Percentiles rank a stretch among this genome's conserved stretches.
Evolutionary conservation across 257 asterid genomes (phyloP).

Genomic region (Ocimum tenuiflorum): DNA sequence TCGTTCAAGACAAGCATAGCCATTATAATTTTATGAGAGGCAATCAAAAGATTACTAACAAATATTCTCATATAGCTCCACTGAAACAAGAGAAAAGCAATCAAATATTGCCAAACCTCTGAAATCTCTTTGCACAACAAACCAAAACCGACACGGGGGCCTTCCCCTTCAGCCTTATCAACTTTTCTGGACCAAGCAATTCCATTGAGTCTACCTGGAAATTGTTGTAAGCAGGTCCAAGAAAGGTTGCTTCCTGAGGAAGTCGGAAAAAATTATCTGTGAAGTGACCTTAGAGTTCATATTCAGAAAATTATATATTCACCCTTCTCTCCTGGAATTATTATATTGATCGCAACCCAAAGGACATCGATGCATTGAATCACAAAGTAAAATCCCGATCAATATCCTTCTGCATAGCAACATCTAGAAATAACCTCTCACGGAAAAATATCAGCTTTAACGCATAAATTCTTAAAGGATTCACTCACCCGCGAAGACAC

Average conservation of each 20-base stretch:
- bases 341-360: not conserved
- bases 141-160: conserved; percentile 96
- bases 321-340: not conserved
- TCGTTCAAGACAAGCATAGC: not conserved
- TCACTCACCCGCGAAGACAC: conserved; percentile 45
- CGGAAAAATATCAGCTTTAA: not conserved
- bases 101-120: conserved; percentile 94
- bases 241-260: conserved; percentile 38
- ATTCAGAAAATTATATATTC: not conserved
- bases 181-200: conserved; percentile 88
- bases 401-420: not conserved
- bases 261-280: not conserved
- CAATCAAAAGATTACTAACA: not conserved
- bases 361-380: not conserved
- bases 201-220: conserved; percentile 95
- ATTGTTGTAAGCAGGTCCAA: conserved; percentile 55
- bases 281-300: not conserved
- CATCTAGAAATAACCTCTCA: not conserved
- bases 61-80: conserved; percentile 41
- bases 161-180: conserved; percentile 86
- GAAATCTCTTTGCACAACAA: conserved; percentile 85
- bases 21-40: too few relatives aligned
- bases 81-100: conserved; percentile 71
- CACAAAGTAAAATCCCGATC: not conserved
- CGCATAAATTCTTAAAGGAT: not conserved